Conservation (phyloP, 139 green algal species). For the Diplosphaera chodatii region DNA sequence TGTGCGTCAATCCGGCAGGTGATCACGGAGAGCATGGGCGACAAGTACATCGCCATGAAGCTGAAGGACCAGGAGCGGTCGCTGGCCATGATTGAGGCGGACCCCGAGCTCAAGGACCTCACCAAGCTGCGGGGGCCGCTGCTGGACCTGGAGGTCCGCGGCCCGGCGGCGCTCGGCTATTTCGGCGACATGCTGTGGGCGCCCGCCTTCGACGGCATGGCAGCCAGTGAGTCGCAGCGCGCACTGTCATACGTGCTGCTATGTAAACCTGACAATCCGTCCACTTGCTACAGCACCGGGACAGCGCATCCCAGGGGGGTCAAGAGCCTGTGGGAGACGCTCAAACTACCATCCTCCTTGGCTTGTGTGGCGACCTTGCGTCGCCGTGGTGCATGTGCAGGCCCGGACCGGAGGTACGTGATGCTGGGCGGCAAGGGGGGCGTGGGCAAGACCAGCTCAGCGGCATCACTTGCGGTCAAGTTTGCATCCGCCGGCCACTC, state of each 20-base stretch:
- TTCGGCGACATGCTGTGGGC: slow-evolving; percentile 74
- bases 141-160: slow-evolving; percentile 88
- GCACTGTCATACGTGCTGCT: neutral
- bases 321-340: no score
- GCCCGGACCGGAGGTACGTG: slow-evolving; percentile 42
- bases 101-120: slow-evolving; percentile 54
- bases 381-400: neutral
- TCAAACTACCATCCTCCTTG: no score
- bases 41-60: slow-evolving; percentile 67
- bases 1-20: slow-evolving; percentile 28
- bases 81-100: slow-evolving; percentile 64
- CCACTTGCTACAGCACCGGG: no score
- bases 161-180: slow-evolving; percentile 84
- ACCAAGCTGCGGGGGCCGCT: slow-evolving; percentile 71
- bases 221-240: slow-evolving; percentile 4
- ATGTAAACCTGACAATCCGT: no score
- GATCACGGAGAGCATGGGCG: slow-evolving; percentile 38
- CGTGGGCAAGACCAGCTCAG: slow-evolving; percentile 94
- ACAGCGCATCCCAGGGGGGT: no score
- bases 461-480: slow-evolving; percentile 69
- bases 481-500: slow-evolving; percentile 62
- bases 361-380: no score
- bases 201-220: slow-evolving; percentile 14
- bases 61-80: slow-evolving; percentile 81
- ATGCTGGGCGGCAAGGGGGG: slow-evolving; percentile 95